Base-by-base conservation (phyloP, 768 basidiomycete species). In the Macrocybe gigantea region DNA sequence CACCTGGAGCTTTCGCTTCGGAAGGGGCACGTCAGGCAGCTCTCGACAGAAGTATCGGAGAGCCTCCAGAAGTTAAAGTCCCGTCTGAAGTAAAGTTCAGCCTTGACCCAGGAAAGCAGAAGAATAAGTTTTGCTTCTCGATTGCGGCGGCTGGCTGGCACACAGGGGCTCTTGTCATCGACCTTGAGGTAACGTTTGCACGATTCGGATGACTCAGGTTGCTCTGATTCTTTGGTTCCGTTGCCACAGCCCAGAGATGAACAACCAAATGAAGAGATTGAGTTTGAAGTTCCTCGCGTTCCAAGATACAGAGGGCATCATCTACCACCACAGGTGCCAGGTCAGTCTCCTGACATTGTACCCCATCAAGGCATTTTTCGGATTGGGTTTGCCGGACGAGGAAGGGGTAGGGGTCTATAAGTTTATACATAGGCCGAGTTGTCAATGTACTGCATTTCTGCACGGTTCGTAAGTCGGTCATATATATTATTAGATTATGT, bases 121-220 rank as follows among this genome's bases (percentile, higher is more conserved):
- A 72, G 49, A 71, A 82, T 41, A 72, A 74, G 53, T 96, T 88
- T 58, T 91, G 88, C 55, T 88, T 95, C 55, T 78, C 78, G 1
- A 82, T 84, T 5, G 78, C 90, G 5, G 90, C 93, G 2, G 77
- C 81, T 0, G 94, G 94, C 7, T 95, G 93, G 93, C 94, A 97
- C 57, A 87, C 79, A 48, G 93, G 92, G 6, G 91, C 92, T 1
- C 69, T 97, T 41, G 88, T 90, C 3, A 83, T 95, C 36, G 88
- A 92, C 60, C 69, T 92, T 29, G 82, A 91, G 71, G 88, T 88
- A 49, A 50, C n/a, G 73, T 58, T 30, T 43, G 30, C 22, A 3
- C n/a, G n/a, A n/a, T 22, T 14, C 29, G 38, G 31, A 12, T 6
- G 29, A 13, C 29, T 11, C 7, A 4, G 12, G 7, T 36, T 47